These are phyloP conservation scores for Euphrasia confusa DNA, from an alignment of 257 asterid genomes.

Conservation along the genomic window DNA sequence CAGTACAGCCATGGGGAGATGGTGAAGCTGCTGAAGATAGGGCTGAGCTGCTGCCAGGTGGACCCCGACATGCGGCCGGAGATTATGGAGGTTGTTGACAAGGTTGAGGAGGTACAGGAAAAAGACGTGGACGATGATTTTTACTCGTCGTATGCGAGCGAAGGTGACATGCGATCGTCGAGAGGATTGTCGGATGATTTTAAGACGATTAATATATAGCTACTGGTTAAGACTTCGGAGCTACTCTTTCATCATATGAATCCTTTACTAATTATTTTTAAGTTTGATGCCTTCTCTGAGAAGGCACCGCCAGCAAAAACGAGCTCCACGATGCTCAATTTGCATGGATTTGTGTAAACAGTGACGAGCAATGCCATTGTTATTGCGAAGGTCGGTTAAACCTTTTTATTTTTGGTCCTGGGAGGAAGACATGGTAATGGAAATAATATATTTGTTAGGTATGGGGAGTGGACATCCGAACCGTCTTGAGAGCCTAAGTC, in stretches of 20 bases:
- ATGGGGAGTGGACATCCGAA: slow-evolving; percentile 99
- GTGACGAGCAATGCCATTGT: slow-evolving; percentile 97
- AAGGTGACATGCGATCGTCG: slow-evolving; percentile 44
- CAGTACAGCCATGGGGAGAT: slow-evolving; percentile 44
- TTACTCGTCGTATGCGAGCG: slow-evolving; percentile 46
- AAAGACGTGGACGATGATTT: slow-evolving; percentile 49
- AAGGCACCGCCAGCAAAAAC: slow-evolving; percentile 56
- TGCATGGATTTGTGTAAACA: slow-evolving; percentile 97
- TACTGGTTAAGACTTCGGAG: not conserved
- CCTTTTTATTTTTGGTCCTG: not conserved
- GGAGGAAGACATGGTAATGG: slow-evolving; percentile 5
- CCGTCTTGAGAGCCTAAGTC: slow-evolving; percentile 85
- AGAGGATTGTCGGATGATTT: slow-evolving; percentile 61
- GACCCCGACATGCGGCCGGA: slow-evolving; percentile 58
- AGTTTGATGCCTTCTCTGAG: slow-evolving; percentile 59
- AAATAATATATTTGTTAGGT: slow-evolving; percentile 37
- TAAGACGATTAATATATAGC: slow-evolving; percentile 25
- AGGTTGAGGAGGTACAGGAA: slow-evolving; percentile 62
- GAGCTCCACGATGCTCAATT: slow-evolving; percentile 77
- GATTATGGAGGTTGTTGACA: slow-evolving; percentile 51
- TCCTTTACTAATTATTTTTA: too few relatives aligned
- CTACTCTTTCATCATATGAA: too few relatives aligned
- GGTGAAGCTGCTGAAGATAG: slow-evolving; percentile 60
- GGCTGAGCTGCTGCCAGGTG: slow-evolving; percentile 51
- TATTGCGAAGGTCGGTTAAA: slow-evolving; percentile 60